phyloP scores from a whole-genome alignment of 352 stramenopile genomes.

The Pythium inflatum region DNA sequence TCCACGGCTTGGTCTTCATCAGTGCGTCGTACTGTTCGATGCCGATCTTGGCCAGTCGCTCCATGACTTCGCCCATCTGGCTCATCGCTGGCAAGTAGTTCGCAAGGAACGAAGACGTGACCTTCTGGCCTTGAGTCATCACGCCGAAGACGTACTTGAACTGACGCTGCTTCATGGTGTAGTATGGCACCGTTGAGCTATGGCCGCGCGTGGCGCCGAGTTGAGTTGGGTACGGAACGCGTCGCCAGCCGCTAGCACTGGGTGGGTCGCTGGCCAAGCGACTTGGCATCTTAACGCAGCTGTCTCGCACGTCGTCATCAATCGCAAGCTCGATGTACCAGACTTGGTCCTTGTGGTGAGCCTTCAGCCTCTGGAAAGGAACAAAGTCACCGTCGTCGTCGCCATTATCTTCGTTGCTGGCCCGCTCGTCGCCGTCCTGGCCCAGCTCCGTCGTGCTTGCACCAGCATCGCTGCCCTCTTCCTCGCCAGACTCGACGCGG shows the following conservation, averaged over 20 bases:
- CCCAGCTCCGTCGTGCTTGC: no score
- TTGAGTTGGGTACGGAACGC: background rate
- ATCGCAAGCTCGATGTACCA: no score
- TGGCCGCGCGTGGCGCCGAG: background rate
- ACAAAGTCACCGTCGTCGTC: no score
- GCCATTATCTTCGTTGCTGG: no score
- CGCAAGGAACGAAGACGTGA: background rate
- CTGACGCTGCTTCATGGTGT: background rate
- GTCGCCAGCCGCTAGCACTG: background rate
- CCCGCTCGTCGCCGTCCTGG: no score
- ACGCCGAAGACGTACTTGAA: background rate
- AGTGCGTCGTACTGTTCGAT: background rate
- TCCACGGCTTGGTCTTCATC: background rate
- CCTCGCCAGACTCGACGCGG: no score
- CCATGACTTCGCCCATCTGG: background rate
- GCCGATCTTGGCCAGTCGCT: background rate
- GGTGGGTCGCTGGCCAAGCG: background rate
- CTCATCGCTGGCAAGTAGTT: no score
- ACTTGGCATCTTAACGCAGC: background rate
- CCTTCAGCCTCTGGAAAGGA: no score
- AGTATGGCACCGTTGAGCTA: background rate
- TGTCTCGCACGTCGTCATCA: no score
- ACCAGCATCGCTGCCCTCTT: no score
- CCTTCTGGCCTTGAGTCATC: no score
- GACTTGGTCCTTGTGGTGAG: no score